Evolutionary conservation across 768 basidiomycete genomes (phyloP).

Genomic region (Phaeolepiota aurea): DNA sequence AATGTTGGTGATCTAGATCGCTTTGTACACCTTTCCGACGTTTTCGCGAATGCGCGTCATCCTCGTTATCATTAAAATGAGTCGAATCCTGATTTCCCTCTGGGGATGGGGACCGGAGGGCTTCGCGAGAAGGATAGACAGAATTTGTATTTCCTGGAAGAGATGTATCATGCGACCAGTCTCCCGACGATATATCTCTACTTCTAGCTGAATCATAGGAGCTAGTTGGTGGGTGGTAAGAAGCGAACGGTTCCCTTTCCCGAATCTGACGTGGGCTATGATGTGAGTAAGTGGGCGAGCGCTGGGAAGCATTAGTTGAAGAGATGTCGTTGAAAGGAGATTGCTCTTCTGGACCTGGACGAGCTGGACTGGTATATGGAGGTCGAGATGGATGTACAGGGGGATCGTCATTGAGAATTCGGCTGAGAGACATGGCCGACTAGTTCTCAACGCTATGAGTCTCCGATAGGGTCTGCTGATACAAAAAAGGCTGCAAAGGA

Average conservation of each 20-base stretch:
- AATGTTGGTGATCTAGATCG: conserved; percentile 48
- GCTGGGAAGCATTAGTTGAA: conserved; percentile 17
- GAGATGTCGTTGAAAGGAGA: conserved; percentile 6
- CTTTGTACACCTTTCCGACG: conserved; percentile 38
- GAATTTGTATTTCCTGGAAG: background rate
- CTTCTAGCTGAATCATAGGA: background rate
- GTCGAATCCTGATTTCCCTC: conserved; percentile 2
- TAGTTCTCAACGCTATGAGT: conserved; percentile 1
- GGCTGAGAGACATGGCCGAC: conserved; percentile 61
- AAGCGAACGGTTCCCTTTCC: background rate
- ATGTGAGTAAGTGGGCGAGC: conserved; percentile 14
- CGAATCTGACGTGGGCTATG: conserved; percentile 7
- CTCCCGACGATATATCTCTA: background rate
- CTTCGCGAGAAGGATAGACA: background rate
- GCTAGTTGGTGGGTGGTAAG: background rate
- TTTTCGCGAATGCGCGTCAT: conserved; percentile 29
- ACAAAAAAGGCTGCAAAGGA: conserved; percentile 7
- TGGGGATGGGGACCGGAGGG: background rate
- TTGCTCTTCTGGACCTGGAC: conserved; percentile 10
- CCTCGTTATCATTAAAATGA: conserved; percentile 16
- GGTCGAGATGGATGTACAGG: conserved; percentile 23
- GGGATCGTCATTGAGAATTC: conserved; percentile 74
- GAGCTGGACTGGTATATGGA: conserved; percentile 20
- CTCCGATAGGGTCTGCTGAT: conserved; percentile 4
- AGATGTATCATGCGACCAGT: conserved; percentile 1